Evolutionary conservation across 371 early-diverging fungal genomes (phyloP).

Genomic region (Umbelopsis sp.): DNA sequence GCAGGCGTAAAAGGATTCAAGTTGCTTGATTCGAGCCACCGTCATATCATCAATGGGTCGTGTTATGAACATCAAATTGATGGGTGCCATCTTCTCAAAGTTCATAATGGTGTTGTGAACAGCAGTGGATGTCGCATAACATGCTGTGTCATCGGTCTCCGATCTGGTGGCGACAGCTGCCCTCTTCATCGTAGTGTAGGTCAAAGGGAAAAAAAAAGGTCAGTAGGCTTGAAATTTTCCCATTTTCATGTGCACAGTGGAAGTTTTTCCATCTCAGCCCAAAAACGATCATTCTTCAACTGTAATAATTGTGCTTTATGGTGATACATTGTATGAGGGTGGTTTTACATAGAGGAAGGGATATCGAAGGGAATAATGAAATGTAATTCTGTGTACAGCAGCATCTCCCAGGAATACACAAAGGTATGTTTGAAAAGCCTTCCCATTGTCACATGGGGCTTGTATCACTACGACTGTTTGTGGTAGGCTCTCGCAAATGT

Average conservation of each 20-base stretch:
- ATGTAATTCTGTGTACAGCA: too few relatives aligned
- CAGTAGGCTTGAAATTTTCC: background rate
- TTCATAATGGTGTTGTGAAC: conserved; percentile 22
- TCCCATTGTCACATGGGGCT: background rate
- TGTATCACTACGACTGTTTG: background rate
- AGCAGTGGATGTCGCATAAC: conserved; percentile 30
- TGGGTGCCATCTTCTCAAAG: conserved; percentile 38
- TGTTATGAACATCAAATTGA: conserved; percentile 40
- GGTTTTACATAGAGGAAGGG: background rate
- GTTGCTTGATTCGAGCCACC: conserved; percentile 28
- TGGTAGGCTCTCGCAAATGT: background rate
- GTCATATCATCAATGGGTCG: conserved; percentile 28
- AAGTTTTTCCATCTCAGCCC: background rate
- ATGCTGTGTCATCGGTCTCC: background rate
- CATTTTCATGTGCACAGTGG: background rate
- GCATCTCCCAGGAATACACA: too few relatives aligned
- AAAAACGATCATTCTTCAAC: background rate
- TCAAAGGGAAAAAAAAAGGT: background rate
- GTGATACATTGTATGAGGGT: background rate
- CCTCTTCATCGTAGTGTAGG: background rate
- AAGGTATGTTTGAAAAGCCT: background rate
- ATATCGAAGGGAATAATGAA: too few relatives aligned
- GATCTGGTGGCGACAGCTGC: background rate
- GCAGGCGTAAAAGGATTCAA: conserved; percentile 40
- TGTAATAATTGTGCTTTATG: background rate